Conservation (phyloP, 768 basidiomycete genomes). For the Astraeus odoratus region DNA sequence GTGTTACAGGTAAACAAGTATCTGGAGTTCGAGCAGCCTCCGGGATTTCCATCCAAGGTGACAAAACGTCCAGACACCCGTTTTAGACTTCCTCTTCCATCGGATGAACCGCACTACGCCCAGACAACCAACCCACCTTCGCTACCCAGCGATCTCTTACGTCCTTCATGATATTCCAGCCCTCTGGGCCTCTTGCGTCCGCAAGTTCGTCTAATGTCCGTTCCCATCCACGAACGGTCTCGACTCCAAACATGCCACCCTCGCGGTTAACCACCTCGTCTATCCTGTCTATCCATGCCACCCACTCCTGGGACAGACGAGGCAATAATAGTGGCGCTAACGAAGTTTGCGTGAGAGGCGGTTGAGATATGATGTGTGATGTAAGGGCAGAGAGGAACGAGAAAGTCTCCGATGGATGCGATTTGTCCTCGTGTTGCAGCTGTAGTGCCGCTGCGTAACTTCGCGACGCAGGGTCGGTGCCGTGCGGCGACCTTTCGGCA, state of each 20-base stretch:
- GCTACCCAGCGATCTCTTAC: slow-evolving; percentile 61
- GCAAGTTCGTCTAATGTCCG: slow-evolving; percentile 61
- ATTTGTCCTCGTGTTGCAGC: slow-evolving; percentile 53
- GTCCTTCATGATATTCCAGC: slow-evolving; percentile 35
- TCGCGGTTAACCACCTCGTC: slow-evolving; percentile 64
- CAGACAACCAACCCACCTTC: slow-evolving; percentile 77
- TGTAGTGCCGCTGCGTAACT: slow-evolving; percentile 40
- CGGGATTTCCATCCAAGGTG: too few relatives aligned
- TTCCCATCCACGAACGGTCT: slow-evolving; percentile 65
- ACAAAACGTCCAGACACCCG: slow-evolving; percentile 1
- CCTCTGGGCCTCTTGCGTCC: slow-evolving; percentile 39
- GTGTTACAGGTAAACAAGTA: too few relatives aligned
- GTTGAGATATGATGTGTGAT: slow-evolving; percentile 60
- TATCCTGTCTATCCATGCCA: slow-evolving; percentile 64
- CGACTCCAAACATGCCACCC: slow-evolving; percentile 75
- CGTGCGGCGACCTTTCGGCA: slow-evolving; percentile 15
- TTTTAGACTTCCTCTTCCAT: slow-evolving; percentile 27
- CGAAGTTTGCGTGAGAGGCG: slow-evolving; percentile 54
- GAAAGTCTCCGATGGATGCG: slow-evolving; percentile 71
- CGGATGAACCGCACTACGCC: slow-evolving; percentile 28
- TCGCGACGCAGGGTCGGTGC: slow-evolving; percentile 24
- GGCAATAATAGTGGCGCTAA: slow-evolving; percentile 53
- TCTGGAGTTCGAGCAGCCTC: too few relatives aligned
- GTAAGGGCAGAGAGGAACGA: slow-evolving; percentile 63
- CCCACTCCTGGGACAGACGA: slow-evolving; percentile 70